Percentiles rank a stretch among this genome's conserved stretches.
phyloP scores from a whole-genome alignment of 2,329 filamentous ascomycete species.

The Fusarium siculi region DNA sequence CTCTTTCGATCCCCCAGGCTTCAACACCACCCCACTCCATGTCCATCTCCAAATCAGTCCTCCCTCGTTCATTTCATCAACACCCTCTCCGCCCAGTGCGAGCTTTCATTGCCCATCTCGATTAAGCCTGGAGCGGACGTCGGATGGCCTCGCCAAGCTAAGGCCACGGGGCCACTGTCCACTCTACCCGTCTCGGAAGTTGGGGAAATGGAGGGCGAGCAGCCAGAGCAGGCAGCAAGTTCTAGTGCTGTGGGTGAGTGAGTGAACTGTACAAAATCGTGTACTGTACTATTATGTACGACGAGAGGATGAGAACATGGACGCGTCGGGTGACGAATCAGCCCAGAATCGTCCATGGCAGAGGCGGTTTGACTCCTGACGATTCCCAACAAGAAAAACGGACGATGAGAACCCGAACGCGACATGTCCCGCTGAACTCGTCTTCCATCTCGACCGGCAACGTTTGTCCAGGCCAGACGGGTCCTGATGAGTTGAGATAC shows the following conservation, averaged over 20 bases:
- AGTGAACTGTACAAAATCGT: constrained; percentile 23
- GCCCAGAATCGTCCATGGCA: constrained; percentile 40
- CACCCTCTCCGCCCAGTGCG: constrained; percentile 42
- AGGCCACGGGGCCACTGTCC: constrained; percentile 37
- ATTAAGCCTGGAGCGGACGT: constrained; percentile 29
- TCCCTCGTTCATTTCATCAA: constrained; percentile 18
- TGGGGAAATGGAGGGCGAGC: constrained; percentile 36
- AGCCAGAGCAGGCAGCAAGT: not conserved
- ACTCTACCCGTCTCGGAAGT: constrained; percentile 39
- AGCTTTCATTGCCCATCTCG: constrained; percentile 32
- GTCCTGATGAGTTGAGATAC: constrained; percentile 15
- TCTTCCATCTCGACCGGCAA: constrained; percentile 4
- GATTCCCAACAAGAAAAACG: constrained; percentile 36
- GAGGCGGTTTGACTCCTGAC: constrained; percentile 16
- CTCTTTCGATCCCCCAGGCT: constrained; percentile 25
- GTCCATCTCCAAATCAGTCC: not conserved
- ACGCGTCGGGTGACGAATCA: constrained; percentile 45
- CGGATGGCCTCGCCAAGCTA: constrained; percentile 22
- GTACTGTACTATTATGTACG: constrained; percentile 36
- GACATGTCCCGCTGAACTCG: constrained; percentile 2
- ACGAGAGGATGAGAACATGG: constrained; percentile 35
- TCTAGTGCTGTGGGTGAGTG: not conserved
- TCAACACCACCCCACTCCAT: constrained; percentile 5
- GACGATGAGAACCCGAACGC: constrained; percentile 17
- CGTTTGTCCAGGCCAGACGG: constrained; percentile 25